Conservation (phyloP, 2,329 filamentous ascomycete species). For the Arthrobotrys entomopaga region DNA sequence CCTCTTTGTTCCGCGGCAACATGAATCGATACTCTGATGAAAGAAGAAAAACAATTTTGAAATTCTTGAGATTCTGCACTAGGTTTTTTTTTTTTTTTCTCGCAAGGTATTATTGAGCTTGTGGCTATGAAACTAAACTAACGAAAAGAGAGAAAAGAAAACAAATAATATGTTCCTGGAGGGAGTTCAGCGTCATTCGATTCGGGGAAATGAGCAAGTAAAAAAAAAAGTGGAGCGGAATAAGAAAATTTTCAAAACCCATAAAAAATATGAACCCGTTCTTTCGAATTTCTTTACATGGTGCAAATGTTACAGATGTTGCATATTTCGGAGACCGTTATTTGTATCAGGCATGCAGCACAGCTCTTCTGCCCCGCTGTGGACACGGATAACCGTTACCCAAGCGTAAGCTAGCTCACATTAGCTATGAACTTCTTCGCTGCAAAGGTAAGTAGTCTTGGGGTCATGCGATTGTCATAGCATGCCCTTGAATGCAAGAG, state of each 20-base stretch:
- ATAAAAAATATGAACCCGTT: neutral
- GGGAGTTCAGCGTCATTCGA: constrained; percentile 30
- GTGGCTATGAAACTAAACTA: constrained; percentile 14
- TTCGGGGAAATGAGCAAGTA: constrained; percentile 39
- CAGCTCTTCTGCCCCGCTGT: constrained; percentile 15
- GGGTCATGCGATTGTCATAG: constrained; percentile 51
- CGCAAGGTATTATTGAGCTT: neutral
- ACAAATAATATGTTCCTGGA: constrained; percentile 22
- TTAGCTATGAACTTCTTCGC: constrained; percentile 16
- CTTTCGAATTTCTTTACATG: no score
- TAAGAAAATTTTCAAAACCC: constrained; percentile 4
- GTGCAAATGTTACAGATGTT: constrained; percentile 33
- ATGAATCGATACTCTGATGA: neutral
- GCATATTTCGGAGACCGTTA: constrained; percentile 36
- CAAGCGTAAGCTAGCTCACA: constrained; percentile 12
- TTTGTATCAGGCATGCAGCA: constrained; percentile 18
- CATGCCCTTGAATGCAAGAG: constrained; percentile 31
- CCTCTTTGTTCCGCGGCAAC: constrained; percentile 21
- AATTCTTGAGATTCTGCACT: constrained; percentile 4
- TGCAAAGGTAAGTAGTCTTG: constrained; percentile 36
- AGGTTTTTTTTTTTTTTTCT: neutral
- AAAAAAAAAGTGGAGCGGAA: constrained; percentile 35
- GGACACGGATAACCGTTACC: neutral
- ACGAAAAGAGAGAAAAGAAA: constrained; percentile 2
- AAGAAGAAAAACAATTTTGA: constrained; percentile 26